Base-by-base conservation (phyloP, 2,329 filamentous ascomycete species). In the Cryoendolithus antarcticus region DNA sequence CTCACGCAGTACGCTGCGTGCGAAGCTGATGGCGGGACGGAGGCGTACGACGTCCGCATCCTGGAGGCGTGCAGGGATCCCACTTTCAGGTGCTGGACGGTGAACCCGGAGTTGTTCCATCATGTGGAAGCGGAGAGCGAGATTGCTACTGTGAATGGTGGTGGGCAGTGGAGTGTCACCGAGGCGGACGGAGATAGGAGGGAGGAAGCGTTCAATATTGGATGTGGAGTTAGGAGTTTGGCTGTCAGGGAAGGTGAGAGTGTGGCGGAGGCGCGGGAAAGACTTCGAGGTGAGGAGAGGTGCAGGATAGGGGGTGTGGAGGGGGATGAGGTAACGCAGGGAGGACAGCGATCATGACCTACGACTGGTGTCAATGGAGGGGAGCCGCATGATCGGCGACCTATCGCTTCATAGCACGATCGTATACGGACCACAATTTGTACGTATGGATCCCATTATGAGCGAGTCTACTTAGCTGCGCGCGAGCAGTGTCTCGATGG, bases 41-140 rank as follows among this genome's bases (percentile, higher is more conserved):
- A 48, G 35, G 63, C 63, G 24, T 66, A 62, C 47, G 62, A 65
- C 42, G 61, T 64, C 6, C 52, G 55, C 1, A 47, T 64, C 34
- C 51, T 64, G 9, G 54, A 60, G 38, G 58, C 55, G 12, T 65
- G 62, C 45, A 49, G 61, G 5, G 58, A 63, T 39, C 30, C 44
- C 0, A 54, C 50, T 5, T 56, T 57, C 46, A 42, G 44, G 30
- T 65, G 62, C 45, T 62, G 51, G 45, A 59, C 50, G 12, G 53
- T 57, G 3, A 55, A 52, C 15, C 61, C 61, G 1, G 62, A 64
- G 42, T 35, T 64, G n/a, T 62, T 65, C 40, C 60, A 64, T 40
- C 62, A 64, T 40, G 44, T 52, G 19, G 48, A 54, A 11, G 54
- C 59, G 1, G 50, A 49, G 24, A 58, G 50, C 19, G 58, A 60